Conservation (phyloP, 129 eudicot species). For the Centaurea solstitialis region DNA sequence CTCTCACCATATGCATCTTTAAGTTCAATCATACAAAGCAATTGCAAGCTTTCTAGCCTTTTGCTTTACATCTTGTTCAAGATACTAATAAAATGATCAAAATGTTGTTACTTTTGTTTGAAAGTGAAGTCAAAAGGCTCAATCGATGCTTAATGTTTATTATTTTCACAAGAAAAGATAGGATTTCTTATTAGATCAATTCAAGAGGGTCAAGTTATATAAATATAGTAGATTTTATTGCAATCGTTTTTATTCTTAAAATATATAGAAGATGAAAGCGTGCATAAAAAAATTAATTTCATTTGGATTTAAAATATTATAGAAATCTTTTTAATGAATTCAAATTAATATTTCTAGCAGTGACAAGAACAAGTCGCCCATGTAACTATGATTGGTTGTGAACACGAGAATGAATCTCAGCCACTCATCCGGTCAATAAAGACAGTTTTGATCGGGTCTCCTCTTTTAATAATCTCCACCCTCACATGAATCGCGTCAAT, state of each 20-base stretch:
- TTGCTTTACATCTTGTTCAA: constrained; percentile 34
- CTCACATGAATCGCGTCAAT: too few species aligned
- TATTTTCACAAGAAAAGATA: constrained; percentile 21
- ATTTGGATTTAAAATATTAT: neutral
- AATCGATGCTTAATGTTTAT: constrained; percentile 17
- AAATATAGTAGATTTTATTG: neutral
- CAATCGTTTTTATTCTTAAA: neutral
- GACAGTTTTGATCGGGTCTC: too few species aligned
- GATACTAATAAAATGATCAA: constrained; percentile 19
- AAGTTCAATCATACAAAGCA: constrained; percentile 27
- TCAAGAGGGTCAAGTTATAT: constrained; percentile 19
- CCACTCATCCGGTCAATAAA: too few species aligned
- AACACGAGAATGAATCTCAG: too few species aligned
- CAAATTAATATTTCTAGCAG: constrained; percentile 7
- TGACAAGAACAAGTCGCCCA: neutral
- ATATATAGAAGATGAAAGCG: constrained; percentile 7
- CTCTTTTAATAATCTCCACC: too few species aligned
- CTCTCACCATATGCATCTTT: constrained; percentile 27
- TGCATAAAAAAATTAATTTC: neutral
- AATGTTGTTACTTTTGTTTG: constrained; percentile 28
- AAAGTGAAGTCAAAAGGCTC: constrained; percentile 27
- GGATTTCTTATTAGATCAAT: constrained; percentile 4
- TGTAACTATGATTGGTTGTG: too few species aligned
- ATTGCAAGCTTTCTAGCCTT: constrained; percentile 27
- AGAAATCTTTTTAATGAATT: neutral